Conservation (phyloP, 345 rosid species). For the Aquilaria malaccensis region DNA sequence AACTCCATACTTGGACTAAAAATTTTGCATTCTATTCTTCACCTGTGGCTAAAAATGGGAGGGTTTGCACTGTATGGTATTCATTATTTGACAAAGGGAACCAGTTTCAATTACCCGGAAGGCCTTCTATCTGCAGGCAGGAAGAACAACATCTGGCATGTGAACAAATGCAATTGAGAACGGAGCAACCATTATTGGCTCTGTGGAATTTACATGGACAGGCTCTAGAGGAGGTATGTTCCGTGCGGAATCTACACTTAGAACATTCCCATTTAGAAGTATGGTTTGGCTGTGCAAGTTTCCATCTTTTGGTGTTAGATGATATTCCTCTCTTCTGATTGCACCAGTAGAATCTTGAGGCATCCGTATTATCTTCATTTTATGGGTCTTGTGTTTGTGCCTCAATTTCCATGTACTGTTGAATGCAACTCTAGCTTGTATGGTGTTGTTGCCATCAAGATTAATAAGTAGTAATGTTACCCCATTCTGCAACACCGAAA, state of each 20-base stretch:
- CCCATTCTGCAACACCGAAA: conserved; percentile 55
- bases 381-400: conserved; percentile 23
- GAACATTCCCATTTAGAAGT: conserved; percentile 69
- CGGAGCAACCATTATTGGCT: conserved; percentile 51
- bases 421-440: conserved; percentile 31
- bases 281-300: conserved; percentile 73
- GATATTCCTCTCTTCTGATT: conserved; percentile 73
- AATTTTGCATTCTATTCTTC: conserved; percentile 9
- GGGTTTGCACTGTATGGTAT: conserved; percentile 2
- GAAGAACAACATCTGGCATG: conserved; percentile 41
- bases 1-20: neutral
- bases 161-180: conserved; percentile 66
- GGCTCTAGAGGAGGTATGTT: conserved; percentile 66
- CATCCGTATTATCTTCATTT: conserved; percentile 10
- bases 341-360: conserved; percentile 17
- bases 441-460: conserved; percentile 54
- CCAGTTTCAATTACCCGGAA: conserved; percentile 19
- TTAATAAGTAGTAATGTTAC: conserved; percentile 62
- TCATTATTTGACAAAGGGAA: conserved; percentile 18
- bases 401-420: conserved; percentile 25
- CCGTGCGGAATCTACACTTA: conserved; percentile 51
- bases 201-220: conserved; percentile 32
- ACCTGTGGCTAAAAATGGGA: neutral
- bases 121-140: conserved; percentile 43
- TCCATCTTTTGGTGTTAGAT: conserved; percentile 72